phyloP scores from a whole-genome alignment of 345 rosid species.

The Corchorus olitorius region DNA sequence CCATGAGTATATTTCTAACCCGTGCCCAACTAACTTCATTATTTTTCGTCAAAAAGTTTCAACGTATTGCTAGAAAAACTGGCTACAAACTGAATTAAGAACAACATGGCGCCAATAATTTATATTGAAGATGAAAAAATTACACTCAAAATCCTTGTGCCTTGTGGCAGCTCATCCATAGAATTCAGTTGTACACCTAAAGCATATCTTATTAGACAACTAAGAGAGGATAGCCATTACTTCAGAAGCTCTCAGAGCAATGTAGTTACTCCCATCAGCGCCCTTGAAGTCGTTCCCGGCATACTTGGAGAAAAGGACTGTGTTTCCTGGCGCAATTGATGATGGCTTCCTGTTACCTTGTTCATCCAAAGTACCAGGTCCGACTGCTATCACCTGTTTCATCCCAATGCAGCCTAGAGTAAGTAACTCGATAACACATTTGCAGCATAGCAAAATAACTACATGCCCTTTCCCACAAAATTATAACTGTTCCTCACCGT shows the following conservation, averaged over 20 bases:
- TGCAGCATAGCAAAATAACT: no score
- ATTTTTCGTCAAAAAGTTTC: neutral
- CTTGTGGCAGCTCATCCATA: constrained; percentile 26
- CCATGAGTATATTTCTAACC: no score
- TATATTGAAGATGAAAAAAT: constrained; percentile 7
- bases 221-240: constrained; percentile 93
- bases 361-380: constrained; percentile 82
- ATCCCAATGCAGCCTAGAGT: neutral
- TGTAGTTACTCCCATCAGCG: constrained; percentile 73
- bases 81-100: neutral
- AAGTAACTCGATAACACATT: no score
- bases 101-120: constrained; percentile 8
- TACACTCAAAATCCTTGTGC: constrained; percentile 29
- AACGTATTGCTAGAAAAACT: neutral
- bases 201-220: constrained; percentile 23
- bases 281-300: constrained; percentile 92
- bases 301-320: constrained; percentile 88
- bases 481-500: constrained; percentile 42
- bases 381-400: constrained; percentile 78
- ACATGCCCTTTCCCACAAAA: neutral
- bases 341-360: constrained; percentile 65
- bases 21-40: neutral
- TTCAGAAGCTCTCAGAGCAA: constrained; percentile 81
- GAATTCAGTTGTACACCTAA: constrained; percentile 28
- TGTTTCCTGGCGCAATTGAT: constrained; percentile 59